These are phyloP conservation scores for Candida sphagnicola DNA, from an alignment of 805 yeast genomes.

Conservation along the genomic window DNA sequence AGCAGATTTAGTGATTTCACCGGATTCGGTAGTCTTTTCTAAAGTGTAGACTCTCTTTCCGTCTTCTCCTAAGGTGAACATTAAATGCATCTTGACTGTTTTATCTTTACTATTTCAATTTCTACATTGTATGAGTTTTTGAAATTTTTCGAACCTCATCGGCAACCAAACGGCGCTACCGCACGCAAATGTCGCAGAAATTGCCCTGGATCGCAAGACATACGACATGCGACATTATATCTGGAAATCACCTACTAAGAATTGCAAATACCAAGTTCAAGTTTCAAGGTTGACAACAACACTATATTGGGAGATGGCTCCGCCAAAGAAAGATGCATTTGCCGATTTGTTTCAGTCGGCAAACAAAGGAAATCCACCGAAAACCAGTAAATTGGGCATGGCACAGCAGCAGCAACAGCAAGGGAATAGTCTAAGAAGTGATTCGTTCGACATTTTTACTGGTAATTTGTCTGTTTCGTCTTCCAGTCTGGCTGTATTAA, in stretches of 20 bases:
- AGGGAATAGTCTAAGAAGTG: background rate
- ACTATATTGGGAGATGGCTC: slow-evolving; percentile 11
- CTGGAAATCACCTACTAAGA: too few species aligned
- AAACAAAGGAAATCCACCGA: slow-evolving; percentile 4
- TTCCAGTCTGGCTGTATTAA: background rate
- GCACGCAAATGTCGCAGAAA: background rate
- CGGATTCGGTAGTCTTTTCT: slow-evolving; percentile 71
- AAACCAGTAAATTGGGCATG: slow-evolving; percentile 1
- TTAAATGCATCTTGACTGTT: slow-evolving; percentile 77
- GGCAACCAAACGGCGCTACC: background rate
- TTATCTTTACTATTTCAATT: background rate
- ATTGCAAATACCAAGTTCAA: too few species aligned
- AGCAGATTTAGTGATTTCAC: slow-evolving; percentile 97
- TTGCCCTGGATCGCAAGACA: too few species aligned
- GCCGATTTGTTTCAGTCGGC: slow-evolving; percentile 40
- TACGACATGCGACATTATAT: too few species aligned
- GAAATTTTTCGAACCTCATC: slow-evolving; percentile 1
- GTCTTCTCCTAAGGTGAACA: slow-evolving; percentile 93
- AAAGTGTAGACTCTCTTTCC: slow-evolving; percentile 96
- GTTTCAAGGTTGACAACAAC: too few species aligned
- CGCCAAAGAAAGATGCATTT: slow-evolving; percentile 44
- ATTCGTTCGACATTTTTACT: background rate
- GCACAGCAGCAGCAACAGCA: background rate
- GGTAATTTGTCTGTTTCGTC: background rate
- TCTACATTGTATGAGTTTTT: background rate